Evolutionary conservation across 2,329 filamentous ascomycete species (phyloP).

Genomic region (Metarhizium humberi): DNA sequence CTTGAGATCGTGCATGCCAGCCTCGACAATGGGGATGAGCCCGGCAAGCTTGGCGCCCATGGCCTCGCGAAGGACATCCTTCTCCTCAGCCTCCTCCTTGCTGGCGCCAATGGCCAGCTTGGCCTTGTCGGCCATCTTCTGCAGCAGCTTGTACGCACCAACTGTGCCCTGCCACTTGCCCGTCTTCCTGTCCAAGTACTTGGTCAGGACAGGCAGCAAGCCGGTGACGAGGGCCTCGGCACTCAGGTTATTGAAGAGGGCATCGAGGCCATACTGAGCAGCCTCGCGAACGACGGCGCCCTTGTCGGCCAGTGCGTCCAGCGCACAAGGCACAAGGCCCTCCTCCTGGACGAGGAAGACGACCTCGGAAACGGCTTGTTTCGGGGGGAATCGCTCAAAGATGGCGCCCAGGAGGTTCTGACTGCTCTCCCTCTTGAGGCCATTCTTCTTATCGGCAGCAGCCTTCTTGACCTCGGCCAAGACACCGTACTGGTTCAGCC

Average conservation of each 20-base stretch:
- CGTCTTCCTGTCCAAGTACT: slow-evolving; percentile 72
- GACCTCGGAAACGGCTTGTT: slow-evolving; percentile 70
- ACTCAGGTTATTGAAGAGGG: slow-evolving; percentile 69
- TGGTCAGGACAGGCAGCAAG: slow-evolving; percentile 64
- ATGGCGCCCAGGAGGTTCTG: slow-evolving; percentile 93
- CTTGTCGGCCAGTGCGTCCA: slow-evolving; percentile 88
- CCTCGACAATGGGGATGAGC: slow-evolving; percentile 84
- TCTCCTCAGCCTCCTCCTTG: slow-evolving; percentile 75
- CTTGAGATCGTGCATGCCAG: slow-evolving; percentile 95
- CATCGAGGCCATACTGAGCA: slow-evolving; percentile 88
- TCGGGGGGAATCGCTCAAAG: slow-evolving; percentile 77
- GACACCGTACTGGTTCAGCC: slow-evolving; percentile 44
- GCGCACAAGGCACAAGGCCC: slow-evolving; percentile 58
- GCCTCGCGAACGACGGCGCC: slow-evolving; percentile 80
- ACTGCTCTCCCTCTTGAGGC: slow-evolving; percentile 73
- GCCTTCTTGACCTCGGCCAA: slow-evolving; percentile 57
- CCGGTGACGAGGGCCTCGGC: slow-evolving; percentile 77
- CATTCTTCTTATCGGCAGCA: slow-evolving; percentile 88
- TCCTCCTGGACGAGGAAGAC: slow-evolving; percentile 76
- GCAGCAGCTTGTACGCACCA: slow-evolving; percentile 73
- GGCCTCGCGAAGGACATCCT: slow-evolving; percentile 80
- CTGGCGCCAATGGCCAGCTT: slow-evolving; percentile 70
- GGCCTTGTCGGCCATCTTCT: slow-evolving; percentile 91
- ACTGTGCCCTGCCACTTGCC: slow-evolving; percentile 98
- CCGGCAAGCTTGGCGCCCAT: slow-evolving; percentile 83